These are phyloP conservation scores for Aspergillus ellipticus DNA, from an alignment of 495 filamentous ascomycete species.

Conservation along the genomic window DNA sequence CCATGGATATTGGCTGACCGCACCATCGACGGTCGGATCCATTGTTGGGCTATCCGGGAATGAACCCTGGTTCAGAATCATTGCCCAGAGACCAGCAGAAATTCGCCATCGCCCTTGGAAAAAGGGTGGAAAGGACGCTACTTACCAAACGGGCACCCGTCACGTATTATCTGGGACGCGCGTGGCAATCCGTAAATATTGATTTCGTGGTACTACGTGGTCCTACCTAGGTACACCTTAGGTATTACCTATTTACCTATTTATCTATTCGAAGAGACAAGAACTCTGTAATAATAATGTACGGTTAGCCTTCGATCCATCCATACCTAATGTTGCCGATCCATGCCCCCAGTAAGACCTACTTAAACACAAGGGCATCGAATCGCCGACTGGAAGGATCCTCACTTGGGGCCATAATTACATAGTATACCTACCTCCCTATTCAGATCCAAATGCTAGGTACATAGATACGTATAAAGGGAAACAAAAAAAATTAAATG, in stretches of 20 bases:
- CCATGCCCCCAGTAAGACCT: background rate
- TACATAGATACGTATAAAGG: too few relatives aligned
- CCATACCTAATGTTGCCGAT: background rate
- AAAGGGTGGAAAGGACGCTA: background rate
- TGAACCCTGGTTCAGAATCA: conserved; percentile 1
- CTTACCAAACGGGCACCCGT: conserved; percentile 1
- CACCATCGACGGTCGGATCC: background rate
- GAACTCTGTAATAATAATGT: background rate
- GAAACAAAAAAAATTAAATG: background rate
- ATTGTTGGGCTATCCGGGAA: background rate
- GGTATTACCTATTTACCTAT: background rate
- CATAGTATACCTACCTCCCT: too few relatives aligned
- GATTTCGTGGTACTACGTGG: conserved; percentile 10
- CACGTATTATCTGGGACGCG: conserved; percentile 13
- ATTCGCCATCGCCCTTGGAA: background rate
- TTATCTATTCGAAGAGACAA: background rate
- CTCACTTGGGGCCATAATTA: background rate
- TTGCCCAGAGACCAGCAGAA: conserved; percentile 2
- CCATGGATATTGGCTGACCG: conserved; percentile 6
- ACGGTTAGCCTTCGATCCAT: conserved; percentile 1
- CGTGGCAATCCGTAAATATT: conserved; percentile 14
- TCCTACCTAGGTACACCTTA: too few relatives aligned
- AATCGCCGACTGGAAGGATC: background rate
- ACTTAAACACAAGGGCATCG: background rate
- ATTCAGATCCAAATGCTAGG: too few relatives aligned